Conservation (phyloP, 179 eudicot genomes). For the Silene noctiflora region DNA sequence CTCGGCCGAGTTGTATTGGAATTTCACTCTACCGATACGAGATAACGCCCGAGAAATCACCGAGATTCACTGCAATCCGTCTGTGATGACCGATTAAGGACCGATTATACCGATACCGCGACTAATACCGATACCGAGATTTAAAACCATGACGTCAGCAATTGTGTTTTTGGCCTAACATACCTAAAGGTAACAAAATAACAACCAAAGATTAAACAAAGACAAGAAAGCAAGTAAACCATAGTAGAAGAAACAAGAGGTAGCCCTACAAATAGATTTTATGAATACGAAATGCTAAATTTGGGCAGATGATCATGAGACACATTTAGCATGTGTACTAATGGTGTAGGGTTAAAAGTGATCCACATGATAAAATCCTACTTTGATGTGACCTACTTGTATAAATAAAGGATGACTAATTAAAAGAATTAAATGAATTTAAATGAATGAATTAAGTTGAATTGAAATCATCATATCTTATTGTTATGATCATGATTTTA, state of each 20-base stretch:
- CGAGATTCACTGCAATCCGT: too few species aligned
- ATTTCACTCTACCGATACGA: too few species aligned
- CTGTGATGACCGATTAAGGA: too few species aligned
- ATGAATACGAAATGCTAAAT: slow-evolving; percentile 8
- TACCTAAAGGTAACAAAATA: too few species aligned
- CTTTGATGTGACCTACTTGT: slow-evolving; percentile 31
- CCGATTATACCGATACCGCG: too few species aligned
- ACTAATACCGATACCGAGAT: too few species aligned
- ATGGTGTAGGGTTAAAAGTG: slow-evolving; percentile 34
- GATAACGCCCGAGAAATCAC: too few species aligned
- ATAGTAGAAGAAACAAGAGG: not conserved
- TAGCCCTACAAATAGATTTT: not conserved
- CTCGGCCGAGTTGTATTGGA: too few species aligned
- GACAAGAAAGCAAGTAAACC: not conserved
- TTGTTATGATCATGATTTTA: slow-evolving; percentile 14
- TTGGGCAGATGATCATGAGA: slow-evolving; percentile 29
- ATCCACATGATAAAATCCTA: slow-evolving; percentile 17
- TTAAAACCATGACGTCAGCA: too few species aligned
- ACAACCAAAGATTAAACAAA: too few species aligned
- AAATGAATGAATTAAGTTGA: not conserved
- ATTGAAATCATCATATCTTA: slow-evolving; percentile 17
- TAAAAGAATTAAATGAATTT: not conserved
- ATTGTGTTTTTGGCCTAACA: too few species aligned
- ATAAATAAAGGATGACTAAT: slow-evolving; percentile 20
- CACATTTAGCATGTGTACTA: slow-evolving; percentile 30